Evolutionary conservation across 2,329 filamentous ascomycete species (phyloP).

Genomic region (Pyrenophora graminea): DNA sequence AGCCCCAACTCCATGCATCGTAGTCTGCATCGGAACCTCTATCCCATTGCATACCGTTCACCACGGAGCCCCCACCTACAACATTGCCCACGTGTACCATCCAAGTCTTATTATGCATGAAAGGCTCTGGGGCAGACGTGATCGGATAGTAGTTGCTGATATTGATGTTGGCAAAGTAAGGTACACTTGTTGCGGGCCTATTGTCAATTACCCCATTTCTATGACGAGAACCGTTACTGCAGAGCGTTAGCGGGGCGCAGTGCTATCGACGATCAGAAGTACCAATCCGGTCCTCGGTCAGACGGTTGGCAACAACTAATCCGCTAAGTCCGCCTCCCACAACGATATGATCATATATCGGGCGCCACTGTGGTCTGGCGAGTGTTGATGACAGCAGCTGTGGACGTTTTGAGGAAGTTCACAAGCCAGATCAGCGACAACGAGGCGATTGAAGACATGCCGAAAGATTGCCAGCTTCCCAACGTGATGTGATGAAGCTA

Average conservation of each 20-base stretch:
- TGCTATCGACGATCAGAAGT: not conserved
- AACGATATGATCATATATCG: slow-evolving; percentile 25
- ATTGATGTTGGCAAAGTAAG: slow-evolving; percentile 18
- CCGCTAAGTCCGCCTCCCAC: slow-evolving; percentile 28
- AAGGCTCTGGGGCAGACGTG: slow-evolving; percentile 19
- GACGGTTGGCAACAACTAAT: slow-evolving; percentile 23
- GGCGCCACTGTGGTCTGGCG: not conserved
- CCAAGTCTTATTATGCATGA: slow-evolving; percentile 28
- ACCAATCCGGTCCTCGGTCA: slow-evolving; percentile 14
- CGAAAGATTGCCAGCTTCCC: not conserved
- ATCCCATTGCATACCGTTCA: slow-evolving; percentile 44
- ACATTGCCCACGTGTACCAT: slow-evolving; percentile 28
- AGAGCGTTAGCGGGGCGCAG: not conserved
- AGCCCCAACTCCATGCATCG: slow-evolving; percentile 64
- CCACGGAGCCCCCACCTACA: slow-evolving; percentile 39
- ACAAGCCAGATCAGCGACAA: not conserved
- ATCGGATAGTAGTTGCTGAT: slow-evolving; percentile 16
- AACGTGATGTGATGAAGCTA: not conserved
- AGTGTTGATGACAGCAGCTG: not conserved
- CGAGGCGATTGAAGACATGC: not conserved
- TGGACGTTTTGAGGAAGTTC: not conserved
- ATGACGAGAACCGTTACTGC: slow-evolving; percentile 22
- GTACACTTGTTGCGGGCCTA: slow-evolving; percentile 9
- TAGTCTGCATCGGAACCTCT: slow-evolving; percentile 39
- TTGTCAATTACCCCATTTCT: slow-evolving; percentile 21